Conservation (phyloP, 345 rosid genomes). For the Euphorbia pulcherrima region DNA sequence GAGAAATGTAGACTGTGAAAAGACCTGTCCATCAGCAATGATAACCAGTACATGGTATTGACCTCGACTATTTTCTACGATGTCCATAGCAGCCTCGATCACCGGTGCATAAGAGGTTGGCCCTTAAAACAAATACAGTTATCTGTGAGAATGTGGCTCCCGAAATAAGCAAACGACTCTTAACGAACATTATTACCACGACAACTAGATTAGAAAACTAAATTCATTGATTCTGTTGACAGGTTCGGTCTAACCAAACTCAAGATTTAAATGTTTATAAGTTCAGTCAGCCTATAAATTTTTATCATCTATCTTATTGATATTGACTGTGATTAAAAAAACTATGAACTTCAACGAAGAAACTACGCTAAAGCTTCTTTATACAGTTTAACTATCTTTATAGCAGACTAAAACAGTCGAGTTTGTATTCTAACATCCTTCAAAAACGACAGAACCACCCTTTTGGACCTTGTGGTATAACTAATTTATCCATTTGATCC, state of each 20-base stretch:
- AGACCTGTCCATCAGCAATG: constrained; percentile 83
- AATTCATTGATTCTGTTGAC: neutral
- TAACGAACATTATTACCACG: neutral
- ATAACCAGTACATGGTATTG: constrained; percentile 75
- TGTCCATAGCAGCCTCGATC: constrained; percentile 58
- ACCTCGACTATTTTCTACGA: constrained; percentile 62
- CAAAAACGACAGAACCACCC: too few species aligned
- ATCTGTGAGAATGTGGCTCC: constrained; percentile 9
- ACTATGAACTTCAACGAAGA: neutral
- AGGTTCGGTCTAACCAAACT: too few species aligned
- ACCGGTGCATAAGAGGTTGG: constrained; percentile 79
- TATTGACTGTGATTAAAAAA: neutral
- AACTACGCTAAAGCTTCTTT: neutral
- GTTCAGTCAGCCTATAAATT: too few species aligned
- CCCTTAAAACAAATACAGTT: constrained; percentile 36
- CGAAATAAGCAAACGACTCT: neutral
- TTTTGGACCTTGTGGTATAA: too few species aligned
- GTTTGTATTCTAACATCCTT: too few species aligned
- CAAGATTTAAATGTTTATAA: too few species aligned
- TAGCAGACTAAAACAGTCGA: too few species aligned
- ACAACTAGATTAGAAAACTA: neutral
- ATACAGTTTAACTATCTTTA: neutral
- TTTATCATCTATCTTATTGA: too few species aligned
- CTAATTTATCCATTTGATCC: too few species aligned
- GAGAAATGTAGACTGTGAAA: constrained; percentile 5